These are phyloP conservation scores for Tuber aestivum DNA, from an alignment of 495 filamentous ascomycete species.

Conservation along the genomic window DNA sequence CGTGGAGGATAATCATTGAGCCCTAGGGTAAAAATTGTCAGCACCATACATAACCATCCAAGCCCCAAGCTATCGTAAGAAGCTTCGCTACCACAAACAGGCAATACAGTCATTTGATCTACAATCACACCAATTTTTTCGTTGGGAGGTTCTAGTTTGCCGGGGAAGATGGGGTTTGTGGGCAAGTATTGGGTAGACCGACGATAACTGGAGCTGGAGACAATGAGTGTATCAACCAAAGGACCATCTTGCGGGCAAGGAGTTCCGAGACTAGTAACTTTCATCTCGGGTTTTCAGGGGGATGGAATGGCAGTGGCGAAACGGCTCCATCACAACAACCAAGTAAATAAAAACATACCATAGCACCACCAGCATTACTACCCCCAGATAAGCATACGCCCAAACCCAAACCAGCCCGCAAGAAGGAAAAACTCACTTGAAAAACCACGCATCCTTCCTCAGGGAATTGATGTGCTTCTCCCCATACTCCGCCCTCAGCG, in stretches of 20 bases:
- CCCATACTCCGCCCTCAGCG: conserved; percentile 47
- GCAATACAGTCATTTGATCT: background rate
- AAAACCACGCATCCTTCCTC: conserved; percentile 59
- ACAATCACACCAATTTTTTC: background rate
- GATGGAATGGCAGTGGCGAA: background rate
- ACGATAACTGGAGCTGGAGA: no score
- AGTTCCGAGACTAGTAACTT: background rate
- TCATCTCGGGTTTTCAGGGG: background rate
- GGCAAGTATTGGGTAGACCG: no score
- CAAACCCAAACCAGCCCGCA: background rate
- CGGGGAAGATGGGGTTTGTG: no score
- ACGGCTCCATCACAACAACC: background rate
- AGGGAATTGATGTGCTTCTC: conserved; percentile 52
- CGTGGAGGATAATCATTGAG: conserved; percentile 82
- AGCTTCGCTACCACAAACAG: background rate
- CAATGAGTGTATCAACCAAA: background rate
- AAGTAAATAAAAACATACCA: conserved; percentile 44
- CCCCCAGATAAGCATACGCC: conserved; percentile 37
- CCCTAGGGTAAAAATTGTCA: conserved; percentile 43
- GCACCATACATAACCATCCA: background rate
- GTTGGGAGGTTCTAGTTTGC: background rate
- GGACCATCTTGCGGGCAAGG: background rate
- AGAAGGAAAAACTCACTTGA: conserved; percentile 49
- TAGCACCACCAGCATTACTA: conserved; percentile 72
- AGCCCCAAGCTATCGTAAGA: background rate